These are phyloP conservation scores for Lycium barbarum DNA, from an alignment of 257 asterid genomes.

Conservation along the genomic window DNA sequence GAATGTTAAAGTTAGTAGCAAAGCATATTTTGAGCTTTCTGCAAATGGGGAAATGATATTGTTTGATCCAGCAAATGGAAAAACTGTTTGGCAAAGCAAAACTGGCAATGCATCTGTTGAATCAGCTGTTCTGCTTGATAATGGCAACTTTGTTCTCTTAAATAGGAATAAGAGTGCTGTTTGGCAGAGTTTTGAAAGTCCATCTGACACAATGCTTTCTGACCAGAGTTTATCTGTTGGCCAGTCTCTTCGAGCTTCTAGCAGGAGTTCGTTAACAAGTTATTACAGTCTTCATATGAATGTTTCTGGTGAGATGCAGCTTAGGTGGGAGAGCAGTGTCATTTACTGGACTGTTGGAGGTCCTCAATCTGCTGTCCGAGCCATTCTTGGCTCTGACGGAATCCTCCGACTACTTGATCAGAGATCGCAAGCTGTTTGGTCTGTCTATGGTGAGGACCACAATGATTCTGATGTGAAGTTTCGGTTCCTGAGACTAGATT, in stretches of 20 bases:
- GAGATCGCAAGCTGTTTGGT: slow-evolving; percentile 43
- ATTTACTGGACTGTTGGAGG: slow-evolving; percentile 49
- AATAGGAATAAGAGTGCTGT: slow-evolving; percentile 30
- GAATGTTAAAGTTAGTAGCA: slow-evolving; percentile 42
- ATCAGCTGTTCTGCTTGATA: slow-evolving; percentile 45
- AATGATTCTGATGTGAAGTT: slow-evolving; percentile 44
- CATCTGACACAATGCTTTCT: slow-evolving; percentile 49
- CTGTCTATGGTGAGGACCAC: slow-evolving; percentile 47
- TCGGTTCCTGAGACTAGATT: slow-evolving; percentile 55
- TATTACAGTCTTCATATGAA: slow-evolving; percentile 47
- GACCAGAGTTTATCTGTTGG: slow-evolving; percentile 48
- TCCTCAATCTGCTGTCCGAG: slow-evolving; percentile 34
- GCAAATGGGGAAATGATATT: slow-evolving; percentile 42
- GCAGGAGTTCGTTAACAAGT: slow-evolving; percentile 42
- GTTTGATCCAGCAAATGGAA: slow-evolving; percentile 44
- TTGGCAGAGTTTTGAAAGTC: slow-evolving; percentile 53
- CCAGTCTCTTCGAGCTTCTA: slow-evolving; percentile 44
- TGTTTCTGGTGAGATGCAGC: slow-evolving; percentile 47
- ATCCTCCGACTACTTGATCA: slow-evolving; percentile 43
- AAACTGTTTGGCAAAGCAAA: slow-evolving; percentile 46
- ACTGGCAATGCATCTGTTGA: slow-evolving; percentile 42
- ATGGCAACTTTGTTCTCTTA: slow-evolving; percentile 47
- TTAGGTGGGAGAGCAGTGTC: slow-evolving; percentile 52
- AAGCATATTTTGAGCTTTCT: slow-evolving; percentile 46
- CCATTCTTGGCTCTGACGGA: slow-evolving; percentile 39